A percentile compares a stretch with the other conserved stretches of the same genome.
Evolutionary conservation across 2,329 filamentous ascomycete species (phyloP).

Genomic region (Aplosporella prunicola): DNA sequence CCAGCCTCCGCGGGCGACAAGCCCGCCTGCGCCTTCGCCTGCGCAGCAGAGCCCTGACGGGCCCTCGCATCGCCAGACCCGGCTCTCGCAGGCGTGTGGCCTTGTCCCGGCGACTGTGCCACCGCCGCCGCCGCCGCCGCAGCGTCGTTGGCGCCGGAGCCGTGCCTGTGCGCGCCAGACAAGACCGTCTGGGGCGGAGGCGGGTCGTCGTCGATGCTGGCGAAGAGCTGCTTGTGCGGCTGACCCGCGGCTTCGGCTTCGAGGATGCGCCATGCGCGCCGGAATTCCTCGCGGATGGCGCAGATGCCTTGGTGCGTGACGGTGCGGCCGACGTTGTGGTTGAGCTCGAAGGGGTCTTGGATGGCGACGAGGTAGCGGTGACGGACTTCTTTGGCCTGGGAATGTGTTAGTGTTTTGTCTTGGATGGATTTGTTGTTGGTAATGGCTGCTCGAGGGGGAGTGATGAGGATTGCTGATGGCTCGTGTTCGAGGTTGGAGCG

Average conservation of each 20-base stretch:
- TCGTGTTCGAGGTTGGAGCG: too few species aligned
- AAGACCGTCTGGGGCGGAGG: constrained; percentile 5
- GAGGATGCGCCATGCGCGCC: constrained; percentile 62
- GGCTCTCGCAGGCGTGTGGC: too few species aligned
- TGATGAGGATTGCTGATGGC: neutral
- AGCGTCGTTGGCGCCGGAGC: too few species aligned
- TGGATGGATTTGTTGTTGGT: constrained; percentile 15
- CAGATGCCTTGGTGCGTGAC: constrained; percentile 77
- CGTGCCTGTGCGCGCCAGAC: neutral
- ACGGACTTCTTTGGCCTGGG: constrained; percentile 54
- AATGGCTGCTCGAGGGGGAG: constrained; percentile 14
- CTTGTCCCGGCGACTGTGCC: too few species aligned
- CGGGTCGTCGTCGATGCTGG: constrained; percentile 5
- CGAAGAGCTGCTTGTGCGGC: constrained; percentile 6
- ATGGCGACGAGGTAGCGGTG: constrained; percentile 81
- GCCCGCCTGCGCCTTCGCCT: too few species aligned
- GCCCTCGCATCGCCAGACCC: too few species aligned
- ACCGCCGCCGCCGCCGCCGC: too few species aligned
- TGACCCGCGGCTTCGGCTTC: constrained; percentile 1
- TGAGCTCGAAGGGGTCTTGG: constrained; percentile 81
- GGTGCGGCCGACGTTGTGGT: constrained; percentile 81
- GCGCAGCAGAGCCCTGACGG: too few species aligned
- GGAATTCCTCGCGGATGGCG: constrained; percentile 74
- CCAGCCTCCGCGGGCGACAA: too few species aligned
- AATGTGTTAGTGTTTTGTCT: neutral